phyloP scores from a whole-genome alignment of 1,139 yeast species.

The Debaryomyces subglobosus region DNA sequence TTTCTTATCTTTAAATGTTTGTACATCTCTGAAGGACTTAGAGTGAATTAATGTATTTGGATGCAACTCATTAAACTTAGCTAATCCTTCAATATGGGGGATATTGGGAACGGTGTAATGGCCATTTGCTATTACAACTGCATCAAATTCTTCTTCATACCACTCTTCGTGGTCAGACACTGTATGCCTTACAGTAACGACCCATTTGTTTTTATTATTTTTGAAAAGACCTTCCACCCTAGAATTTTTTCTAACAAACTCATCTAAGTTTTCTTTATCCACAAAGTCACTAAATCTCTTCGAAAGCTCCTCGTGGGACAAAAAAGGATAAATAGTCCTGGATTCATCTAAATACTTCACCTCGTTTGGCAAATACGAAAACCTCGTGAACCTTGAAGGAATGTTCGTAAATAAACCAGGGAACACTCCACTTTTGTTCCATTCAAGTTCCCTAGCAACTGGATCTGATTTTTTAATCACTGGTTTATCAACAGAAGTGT shows the following conservation, averaged over 20 bases:
- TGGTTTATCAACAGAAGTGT: conserved; percentile 13
- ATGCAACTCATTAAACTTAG: conserved; percentile 45
- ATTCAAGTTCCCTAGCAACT: conserved; percentile 27
- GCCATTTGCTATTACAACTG: conserved; percentile 56
- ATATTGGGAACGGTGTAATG: conserved; percentile 56
- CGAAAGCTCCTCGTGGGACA: conserved; percentile 42
- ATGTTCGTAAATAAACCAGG: conserved; percentile 50
- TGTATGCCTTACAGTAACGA: conserved; percentile 32
- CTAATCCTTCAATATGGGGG: conserved; percentile 55
- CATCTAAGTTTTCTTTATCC: conserved; percentile 28
- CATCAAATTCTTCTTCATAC: conserved; percentile 49
- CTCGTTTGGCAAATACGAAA: conserved; percentile 36
- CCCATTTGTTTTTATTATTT: conserved; percentile 42
- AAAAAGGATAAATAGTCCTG: conserved; percentile 35
- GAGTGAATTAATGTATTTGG: conserved; percentile 61
- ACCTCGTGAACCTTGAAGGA: conserved; percentile 46
- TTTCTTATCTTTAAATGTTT: conserved; percentile 43
- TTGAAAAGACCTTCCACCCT: conserved; percentile 42
- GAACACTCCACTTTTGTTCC: conserved; percentile 48
- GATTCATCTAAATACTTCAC: background rate
- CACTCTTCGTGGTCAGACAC: conserved; percentile 31
- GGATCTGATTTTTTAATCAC: conserved; percentile 12
- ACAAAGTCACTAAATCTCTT: conserved; percentile 33
- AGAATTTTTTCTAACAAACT: conserved; percentile 41
- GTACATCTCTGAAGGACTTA: conserved; percentile 56